Evolutionary conservation across 75 land plant species (phyloP), one percentile per base, ranked within the genome.

Genomic region (Chamaecyparis obtusa): DNA sequence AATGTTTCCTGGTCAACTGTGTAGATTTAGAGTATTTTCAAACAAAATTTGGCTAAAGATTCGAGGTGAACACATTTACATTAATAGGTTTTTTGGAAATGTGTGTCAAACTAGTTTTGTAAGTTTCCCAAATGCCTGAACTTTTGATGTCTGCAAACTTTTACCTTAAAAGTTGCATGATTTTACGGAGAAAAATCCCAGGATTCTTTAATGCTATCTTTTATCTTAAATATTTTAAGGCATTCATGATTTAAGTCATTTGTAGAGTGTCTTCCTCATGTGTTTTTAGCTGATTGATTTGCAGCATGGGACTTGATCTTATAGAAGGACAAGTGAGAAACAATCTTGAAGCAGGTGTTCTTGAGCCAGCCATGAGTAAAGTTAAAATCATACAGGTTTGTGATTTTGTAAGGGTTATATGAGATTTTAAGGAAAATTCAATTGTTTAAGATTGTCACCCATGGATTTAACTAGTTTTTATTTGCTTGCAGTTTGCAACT

Each of bases 321-420:
- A 56, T 81, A 41, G 96, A 98, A 64, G 99, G 99, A 33, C 88
- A 87, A 11, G 88, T 96, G 32, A 91, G 98, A 77, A 95, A 96
- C 91, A 96, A 96, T 87, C 90, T 98, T 17, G 99, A 98, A 89
- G 99, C 99, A 79, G 99, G 99, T 35, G 99, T 95, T 39, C 93
- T 98, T 67, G 99, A 96, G 87, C 99, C 99, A 86, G 95, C 99
- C n/a, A 95, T 98, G 97, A 96, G 99, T 90, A 98, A 96, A 94
- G 93, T 95, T 43, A 98, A 98, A 88, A 98, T 96, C 32, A 94
- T 98, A 41, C 99, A 97, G 97, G 99, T 96, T 84, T 21, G 76
- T 86, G 11, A 67, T n/a, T 74, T 30, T 64, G 46, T 72, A 55
- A n/a, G 33, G 1, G n/a, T 36, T 71, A 64, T 19, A 57, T 6